Evolutionary conservation across 2,329 filamentous ascomycete genomes (phyloP).

Genomic region (Colletotrichum limetticola): DNA sequence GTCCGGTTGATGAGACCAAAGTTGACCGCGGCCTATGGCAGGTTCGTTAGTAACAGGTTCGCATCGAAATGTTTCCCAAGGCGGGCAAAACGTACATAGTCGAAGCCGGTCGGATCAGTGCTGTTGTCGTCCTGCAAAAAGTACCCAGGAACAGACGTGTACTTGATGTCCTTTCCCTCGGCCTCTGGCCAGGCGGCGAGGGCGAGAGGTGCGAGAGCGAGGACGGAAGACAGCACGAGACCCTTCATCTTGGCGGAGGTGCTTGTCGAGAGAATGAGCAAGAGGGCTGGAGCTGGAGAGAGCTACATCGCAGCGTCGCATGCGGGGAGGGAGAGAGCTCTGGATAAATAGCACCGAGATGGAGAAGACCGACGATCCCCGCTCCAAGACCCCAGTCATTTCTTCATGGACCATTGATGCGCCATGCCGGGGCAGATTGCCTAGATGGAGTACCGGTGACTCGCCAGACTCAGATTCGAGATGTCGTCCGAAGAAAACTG

Average conservation of each 20-base stretch:
- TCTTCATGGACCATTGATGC: conserved; percentile 26
- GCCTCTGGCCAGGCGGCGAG: conserved; percentile 46
- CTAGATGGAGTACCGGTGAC: conserved; percentile 16
- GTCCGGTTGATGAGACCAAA: conserved; percentile 73
- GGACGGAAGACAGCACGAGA: conserved; percentile 41
- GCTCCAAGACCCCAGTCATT: conserved; percentile 14
- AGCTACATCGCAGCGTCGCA: conserved; percentile 20
- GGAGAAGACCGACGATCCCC: not conserved
- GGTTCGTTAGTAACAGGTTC: conserved; percentile 5
- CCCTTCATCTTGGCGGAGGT: conserved; percentile 46
- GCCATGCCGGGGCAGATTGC: conserved; percentile 33
- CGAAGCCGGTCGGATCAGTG: conserved; percentile 67
- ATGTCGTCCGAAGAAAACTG: conserved; percentile 18
- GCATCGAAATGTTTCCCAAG: not conserved
- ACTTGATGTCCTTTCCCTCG: conserved; percentile 60
- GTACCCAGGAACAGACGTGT: conserved; percentile 69
- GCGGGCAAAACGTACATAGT: conserved; percentile 64
- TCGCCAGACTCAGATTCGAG: conserved; percentile 20
- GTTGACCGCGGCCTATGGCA: conserved; percentile 64
- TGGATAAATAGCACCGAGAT: conserved; percentile 30
- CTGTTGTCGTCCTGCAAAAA: conserved; percentile 71
- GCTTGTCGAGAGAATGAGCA: not conserved
- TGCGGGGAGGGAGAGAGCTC: conserved; percentile 15
- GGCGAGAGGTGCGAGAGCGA: conserved; percentile 42
- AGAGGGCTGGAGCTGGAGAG: not conserved